Base-by-base conservation (phyloP, 345 rosid species). In the Sapria himalayana region DNA sequence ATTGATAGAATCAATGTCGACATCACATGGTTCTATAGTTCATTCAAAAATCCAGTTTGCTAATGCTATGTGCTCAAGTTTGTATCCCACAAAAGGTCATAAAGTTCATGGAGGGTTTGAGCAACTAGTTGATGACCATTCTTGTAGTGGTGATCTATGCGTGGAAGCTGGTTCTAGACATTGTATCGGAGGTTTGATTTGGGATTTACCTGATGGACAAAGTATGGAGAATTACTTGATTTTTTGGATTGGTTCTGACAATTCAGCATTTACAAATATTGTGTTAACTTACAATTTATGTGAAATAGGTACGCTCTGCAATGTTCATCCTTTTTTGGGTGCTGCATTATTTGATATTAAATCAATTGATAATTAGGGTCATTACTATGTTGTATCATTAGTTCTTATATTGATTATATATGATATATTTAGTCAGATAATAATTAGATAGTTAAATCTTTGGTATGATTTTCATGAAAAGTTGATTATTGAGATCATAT, bases 221-320 rank as follows among this genome's bases (percentile, higher is more conserved):
- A 82, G 51, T 58, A 69, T 74, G 59, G 98, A 76, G 43, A 81
- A 72, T 33, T 65, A 57, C 69, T 33, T 67, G 47, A 68, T 89
- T 51, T 69, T 72, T 42, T 89, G 85, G 85, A 65, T 89, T 25
- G 94, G 91, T 40, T 65, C 75, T 14, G 78, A 63, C 33, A 69
- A 49, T 79, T 43, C 91, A 58, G 93, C 98, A 19, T 89, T 82
- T 46, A 63, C 74, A 37, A 82, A 89, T 55, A 64, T 72, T 43
- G 91, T 89, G 35, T 54, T 78, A 33, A 78, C 85, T 44, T 89
- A 70, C 55, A 89, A 67, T 62, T 56, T 76, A 39, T 82, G 80
- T 43, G 94, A 76, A 58, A 66, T 82, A 68, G 93, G 98, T 82
- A 69, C 19, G 39, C 37, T 46, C 39, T 39, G 16, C 15, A 33